These are phyloP conservation scores for Alternaria sp. DNA, from an alignment of 2,329 filamentous ascomycete genomes.

Conservation along the genomic window DNA sequence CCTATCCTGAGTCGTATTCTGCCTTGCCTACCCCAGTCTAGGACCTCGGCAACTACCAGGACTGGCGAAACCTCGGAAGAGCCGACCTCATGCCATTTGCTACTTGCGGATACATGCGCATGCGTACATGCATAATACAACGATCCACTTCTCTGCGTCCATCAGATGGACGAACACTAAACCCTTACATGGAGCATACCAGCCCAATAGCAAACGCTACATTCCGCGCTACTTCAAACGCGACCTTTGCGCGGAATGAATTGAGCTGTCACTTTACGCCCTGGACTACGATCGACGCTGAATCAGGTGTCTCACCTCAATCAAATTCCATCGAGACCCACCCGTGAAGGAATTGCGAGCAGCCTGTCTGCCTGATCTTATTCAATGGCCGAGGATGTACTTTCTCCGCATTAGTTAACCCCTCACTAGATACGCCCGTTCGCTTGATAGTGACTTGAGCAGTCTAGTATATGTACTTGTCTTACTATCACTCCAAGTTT, in stretches of 20 bases:
- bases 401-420: not conserved
- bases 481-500: not conserved
- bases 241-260: not conserved
- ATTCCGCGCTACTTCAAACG: not conserved
- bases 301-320: not conserved
- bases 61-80: not conserved
- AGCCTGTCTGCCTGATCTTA: not conserved
- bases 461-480: not conserved
- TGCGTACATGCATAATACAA: not conserved
- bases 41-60: not conserved
- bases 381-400: constrained; percentile 12
- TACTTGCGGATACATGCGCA: not conserved
- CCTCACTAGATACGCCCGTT: not conserved
- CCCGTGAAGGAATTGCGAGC: not conserved
- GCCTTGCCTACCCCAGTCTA: not conserved
- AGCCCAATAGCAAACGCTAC: not conserved
- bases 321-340: not conserved
- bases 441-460: not conserved
- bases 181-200: not conserved
- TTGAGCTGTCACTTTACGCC: not conserved
- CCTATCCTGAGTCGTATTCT: not conserved
- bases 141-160: not conserved
- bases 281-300: not conserved
- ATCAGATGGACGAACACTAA: not conserved
- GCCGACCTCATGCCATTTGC: not conserved